phyloP scores from a whole-genome alignment of 192 early-diverging fungal genomes.

The Obelidium mucronatum region DNA sequence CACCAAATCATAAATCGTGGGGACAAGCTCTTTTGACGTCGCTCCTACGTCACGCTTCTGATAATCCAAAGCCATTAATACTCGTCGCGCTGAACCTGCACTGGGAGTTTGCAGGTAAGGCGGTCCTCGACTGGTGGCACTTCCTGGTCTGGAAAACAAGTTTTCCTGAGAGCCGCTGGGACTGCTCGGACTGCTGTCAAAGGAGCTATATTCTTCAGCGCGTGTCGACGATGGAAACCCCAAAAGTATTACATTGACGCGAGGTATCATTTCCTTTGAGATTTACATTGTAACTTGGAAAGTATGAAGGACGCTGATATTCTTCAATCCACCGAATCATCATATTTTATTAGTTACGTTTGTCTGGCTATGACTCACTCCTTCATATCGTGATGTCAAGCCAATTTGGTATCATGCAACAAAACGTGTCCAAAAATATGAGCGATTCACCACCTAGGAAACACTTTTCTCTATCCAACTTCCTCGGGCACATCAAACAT shows the following conservation, averaged over 20 bases:
- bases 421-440: too few species aligned
- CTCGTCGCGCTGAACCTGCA: slow-evolving; percentile 19
- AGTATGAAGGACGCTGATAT: too few species aligned
- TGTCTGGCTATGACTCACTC: too few species aligned
- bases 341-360: too few species aligned
- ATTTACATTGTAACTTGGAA: too few species aligned
- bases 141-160: neutral
- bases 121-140: neutral
- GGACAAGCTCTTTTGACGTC: neutral
- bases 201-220: neutral
- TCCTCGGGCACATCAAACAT: neutral
- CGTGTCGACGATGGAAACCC: slow-evolving; percentile 1
- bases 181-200: neutral
- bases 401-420: too few species aligned
- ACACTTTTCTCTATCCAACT: neutral
- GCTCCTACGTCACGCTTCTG: neutral
- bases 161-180: neutral
- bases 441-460: too few species aligned
- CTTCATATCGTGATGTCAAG: too few species aligned
- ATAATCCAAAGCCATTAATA: slow-evolving; percentile 2
- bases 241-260: slow-evolving; percentile 12
- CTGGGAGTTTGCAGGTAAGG: neutral
- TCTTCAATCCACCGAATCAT: too few species aligned
- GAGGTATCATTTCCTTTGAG: slow-evolving; percentile 9
- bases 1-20: slow-evolving; percentile 17